Conservation (phyloP, 1,284 basidiomycete species). For the Marasmius sp. region DNA sequence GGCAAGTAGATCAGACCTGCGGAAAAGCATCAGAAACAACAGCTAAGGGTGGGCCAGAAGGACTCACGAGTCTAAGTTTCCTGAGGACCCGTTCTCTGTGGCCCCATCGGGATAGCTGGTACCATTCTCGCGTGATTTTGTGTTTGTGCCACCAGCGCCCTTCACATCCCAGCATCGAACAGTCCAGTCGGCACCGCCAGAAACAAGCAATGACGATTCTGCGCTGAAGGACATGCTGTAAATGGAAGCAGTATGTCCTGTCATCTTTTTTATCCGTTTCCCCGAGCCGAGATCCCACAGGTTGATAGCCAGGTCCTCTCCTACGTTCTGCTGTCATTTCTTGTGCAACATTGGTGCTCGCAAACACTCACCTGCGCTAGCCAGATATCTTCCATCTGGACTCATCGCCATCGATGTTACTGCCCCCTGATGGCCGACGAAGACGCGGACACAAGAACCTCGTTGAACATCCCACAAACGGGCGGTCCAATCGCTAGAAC, state of each 20-base stretch:
- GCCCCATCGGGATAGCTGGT: conserved; percentile 31
- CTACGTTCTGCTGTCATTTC: conserved; percentile 35
- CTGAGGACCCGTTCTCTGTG: conserved; percentile 45
- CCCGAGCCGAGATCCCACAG: conserved; percentile 97
- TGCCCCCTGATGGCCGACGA: conserved; percentile 91
- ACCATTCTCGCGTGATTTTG: conserved; percentile 57
- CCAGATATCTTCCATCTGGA: conserved; percentile 92
- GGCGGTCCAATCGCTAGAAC: conserved; percentile 94
- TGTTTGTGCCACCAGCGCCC: conserved; percentile 65
- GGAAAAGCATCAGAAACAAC: conserved; percentile 7
- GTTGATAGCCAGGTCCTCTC: conserved; percentile 91
- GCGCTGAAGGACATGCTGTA: conserved; percentile 91
- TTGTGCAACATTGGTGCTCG: conserved; percentile 3
- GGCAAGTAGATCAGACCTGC: conserved; percentile 82
- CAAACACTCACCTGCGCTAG: conserved; percentile 72
- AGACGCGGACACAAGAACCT: conserved; percentile 91
- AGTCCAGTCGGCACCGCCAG: conserved; percentile 90
- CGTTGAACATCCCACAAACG: conserved; percentile 98
- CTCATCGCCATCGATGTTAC: conserved; percentile 90
- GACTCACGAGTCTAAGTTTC: conserved; percentile 63
- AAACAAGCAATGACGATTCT: conserved; percentile 88
- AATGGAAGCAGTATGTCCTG: conserved; percentile 86
- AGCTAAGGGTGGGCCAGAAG: not conserved
- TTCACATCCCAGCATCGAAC: conserved; percentile 98
- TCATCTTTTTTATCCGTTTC: conserved; percentile 95